Base-by-base conservation (phyloP, 2,329 filamentous ascomycete genomes). In the Mycosphaerella sp. region DNA sequence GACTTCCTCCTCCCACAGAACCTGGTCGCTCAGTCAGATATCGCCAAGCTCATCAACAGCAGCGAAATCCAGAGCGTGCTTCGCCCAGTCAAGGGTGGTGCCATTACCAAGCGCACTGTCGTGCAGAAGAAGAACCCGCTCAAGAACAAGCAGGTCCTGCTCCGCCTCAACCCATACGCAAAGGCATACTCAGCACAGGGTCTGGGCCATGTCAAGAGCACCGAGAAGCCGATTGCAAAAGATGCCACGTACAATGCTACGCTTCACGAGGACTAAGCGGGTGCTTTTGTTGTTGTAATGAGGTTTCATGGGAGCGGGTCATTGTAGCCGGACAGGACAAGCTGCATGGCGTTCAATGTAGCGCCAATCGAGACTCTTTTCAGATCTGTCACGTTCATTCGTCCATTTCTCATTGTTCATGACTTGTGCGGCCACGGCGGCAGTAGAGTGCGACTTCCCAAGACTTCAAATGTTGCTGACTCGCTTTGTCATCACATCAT, bases 111-210 rank as follows among this genome's bases (percentile, higher is more conserved):
- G 84, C 88, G 93, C 71, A 77, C 80, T 64, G 77, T 81, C 70
- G 89, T 95, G 64, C 91, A 96, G 84, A 98, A 98, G 89, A 97
- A 97, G 90, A 98, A 98, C 84, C 93, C 93, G 70, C 89, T 98
- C 66, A 81, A 80, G 78, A 98, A 98, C 87, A 95, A 89, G 84
- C 93, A 97, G 82, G 86, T 98, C 64, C 83, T 96, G 76, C 87
- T 98, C 72, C 87, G 93, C 69, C 87, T 98, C 75, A 98, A 98
- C 86, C 93, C 93, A 60, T 98, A 98, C 78, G 91, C 93, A 65
- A 80, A 85, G 66, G 84, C 87, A 59, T 98, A 94, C 78, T 79
- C 84, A 66, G 88, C 94, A 81, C 82, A 89, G 69, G 86, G 89
- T 77, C 74, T 93, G 54, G 88, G 88, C 63, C 79, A 85, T 74